Base-by-base conservation (phyloP, 106 monocot genomes). In the Amphibolis antarctica region DNA sequence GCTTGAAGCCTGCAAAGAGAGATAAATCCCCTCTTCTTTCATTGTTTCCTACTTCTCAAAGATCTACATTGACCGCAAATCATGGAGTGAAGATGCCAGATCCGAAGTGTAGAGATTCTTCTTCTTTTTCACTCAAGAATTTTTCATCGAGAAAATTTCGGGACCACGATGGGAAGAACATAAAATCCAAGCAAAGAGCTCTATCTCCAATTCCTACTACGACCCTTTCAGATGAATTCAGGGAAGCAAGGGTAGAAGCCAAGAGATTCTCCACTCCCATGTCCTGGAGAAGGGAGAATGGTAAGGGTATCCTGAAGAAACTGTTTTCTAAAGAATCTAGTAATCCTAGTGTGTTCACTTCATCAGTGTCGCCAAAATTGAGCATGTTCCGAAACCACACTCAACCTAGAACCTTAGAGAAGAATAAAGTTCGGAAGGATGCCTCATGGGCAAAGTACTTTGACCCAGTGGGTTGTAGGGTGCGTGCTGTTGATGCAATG, bases 251-350 rank as follows among this genome's bases (percentile, higher is more conserved):
- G 30, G 66, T 62, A 3, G 65, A 69, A n/a, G n/a, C 51, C 6
- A 83, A 59, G 73, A 69, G 83, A 52, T 86, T 82, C 56, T 77
- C 79, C 29, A 71, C 82, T 0, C 82, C 79, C 5, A 54, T 68
- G 12, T 76, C 65, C 4, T 42, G 60, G 0, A 55, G 78, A 59
- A 60, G 70, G 19, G 47, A 56, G 51, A 23, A 51, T 13, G 46
- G 64, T 9, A 74, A 43, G 59, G 46, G 57, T 15, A 21, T 28
- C 19, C 46, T 57, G 25, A 42, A 59, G 24, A 65, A 50, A 65
- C 43, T 68, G 21, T 59, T 65, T 46, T 57, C 64, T 12, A 48
- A 26, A 58, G 64, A 76, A n/a, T 19, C 5, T 25, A 26, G 17
- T 30, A 60, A 55, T 3, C 1, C 20, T 30, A 46, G 27, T 12